These are phyloP conservation scores for Polyporus arcularius DNA, from an alignment of 768 basidiomycete species.

Conservation along the genomic window DNA sequence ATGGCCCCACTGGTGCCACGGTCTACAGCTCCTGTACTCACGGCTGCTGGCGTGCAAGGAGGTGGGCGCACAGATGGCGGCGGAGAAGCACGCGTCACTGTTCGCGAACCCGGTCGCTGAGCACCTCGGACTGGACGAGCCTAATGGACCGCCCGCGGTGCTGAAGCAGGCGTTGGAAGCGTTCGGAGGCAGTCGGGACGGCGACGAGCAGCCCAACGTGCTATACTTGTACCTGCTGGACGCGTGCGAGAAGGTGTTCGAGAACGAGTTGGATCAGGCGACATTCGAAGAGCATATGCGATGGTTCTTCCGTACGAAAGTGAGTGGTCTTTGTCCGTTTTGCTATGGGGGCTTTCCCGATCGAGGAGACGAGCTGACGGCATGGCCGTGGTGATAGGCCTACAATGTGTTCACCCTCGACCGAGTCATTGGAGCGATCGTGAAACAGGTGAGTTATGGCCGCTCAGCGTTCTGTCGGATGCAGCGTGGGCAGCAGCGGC, in stretches of 20 bases:
- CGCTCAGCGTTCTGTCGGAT: neutral
- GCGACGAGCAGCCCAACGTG: conserved; percentile 52
- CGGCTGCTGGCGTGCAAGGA: conserved; percentile 86
- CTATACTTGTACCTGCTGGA: conserved; percentile 89
- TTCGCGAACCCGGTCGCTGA: conserved; percentile 81
- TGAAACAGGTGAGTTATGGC: conserved; percentile 77
- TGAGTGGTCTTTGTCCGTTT: conserved; percentile 32
- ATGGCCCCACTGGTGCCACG: neutral
- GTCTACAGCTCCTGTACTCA: conserved; percentile 77
- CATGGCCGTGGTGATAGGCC: conserved; percentile 49
- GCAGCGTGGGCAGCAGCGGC: neutral
- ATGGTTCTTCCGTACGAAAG: conserved; percentile 90
- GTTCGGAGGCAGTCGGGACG: conserved; percentile 44
- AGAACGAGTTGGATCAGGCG: conserved; percentile 88
- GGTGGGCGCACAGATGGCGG: conserved; percentile 70
- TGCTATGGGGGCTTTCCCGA: neutral
- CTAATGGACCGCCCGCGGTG: conserved; percentile 69
- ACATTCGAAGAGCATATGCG: conserved; percentile 95
- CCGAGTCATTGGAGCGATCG: conserved; percentile 82
- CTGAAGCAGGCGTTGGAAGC: conserved; percentile 69
- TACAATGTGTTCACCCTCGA: conserved; percentile 94
- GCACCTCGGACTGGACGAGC: conserved; percentile 83
- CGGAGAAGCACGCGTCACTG: conserved; percentile 63
- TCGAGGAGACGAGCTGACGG: conserved; percentile 13
- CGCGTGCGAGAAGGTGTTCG: conserved; percentile 92